These are phyloP conservation scores for Apiotrichum veenhuisii DNA, from an alignment of 1,284 basidiomycete genomes.

Conservation along the genomic window DNA sequence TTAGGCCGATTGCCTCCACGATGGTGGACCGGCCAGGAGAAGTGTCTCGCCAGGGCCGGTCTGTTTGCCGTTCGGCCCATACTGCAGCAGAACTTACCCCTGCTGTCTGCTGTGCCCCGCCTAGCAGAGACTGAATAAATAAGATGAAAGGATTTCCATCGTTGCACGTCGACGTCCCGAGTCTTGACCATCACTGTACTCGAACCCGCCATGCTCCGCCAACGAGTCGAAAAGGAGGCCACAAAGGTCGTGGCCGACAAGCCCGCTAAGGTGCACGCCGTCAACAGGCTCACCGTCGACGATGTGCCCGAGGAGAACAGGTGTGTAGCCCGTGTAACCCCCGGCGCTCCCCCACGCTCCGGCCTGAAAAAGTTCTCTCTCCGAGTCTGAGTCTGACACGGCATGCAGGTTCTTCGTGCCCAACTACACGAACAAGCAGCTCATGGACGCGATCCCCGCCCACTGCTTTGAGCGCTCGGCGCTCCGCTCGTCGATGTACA, in stretches of 20 bases:
- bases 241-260: slow-evolving; percentile 6
- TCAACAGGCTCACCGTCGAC: slow-evolving; percentile 1
- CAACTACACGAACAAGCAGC: slow-evolving; percentile 51
- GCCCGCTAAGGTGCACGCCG: neutral
- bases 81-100: no score
- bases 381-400: slow-evolving; percentile 1
- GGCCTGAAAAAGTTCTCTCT: no score
- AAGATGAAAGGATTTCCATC: neutral
- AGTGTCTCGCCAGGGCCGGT: no score
- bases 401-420: slow-evolving; percentile 42
- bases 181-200: slow-evolving; percentile 1
- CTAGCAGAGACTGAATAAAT: neutral
- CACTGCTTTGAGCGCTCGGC: slow-evolving; percentile 93
- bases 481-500: slow-evolving; percentile 70
- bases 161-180: neutral
- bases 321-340: no score
- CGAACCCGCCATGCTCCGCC: slow-evolving; percentile 11
- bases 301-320: slow-evolving; percentile 13
- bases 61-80: no score
- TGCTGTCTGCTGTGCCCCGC: no score
- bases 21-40: no score
- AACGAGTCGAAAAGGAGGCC: slow-evolving; percentile 5
- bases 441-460: slow-evolving; percentile 81
- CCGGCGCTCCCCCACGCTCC: no score
- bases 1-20: no score